Conservation (phyloP, 371 early-diverging fungal species). For the Mortierella sp. region DNA sequence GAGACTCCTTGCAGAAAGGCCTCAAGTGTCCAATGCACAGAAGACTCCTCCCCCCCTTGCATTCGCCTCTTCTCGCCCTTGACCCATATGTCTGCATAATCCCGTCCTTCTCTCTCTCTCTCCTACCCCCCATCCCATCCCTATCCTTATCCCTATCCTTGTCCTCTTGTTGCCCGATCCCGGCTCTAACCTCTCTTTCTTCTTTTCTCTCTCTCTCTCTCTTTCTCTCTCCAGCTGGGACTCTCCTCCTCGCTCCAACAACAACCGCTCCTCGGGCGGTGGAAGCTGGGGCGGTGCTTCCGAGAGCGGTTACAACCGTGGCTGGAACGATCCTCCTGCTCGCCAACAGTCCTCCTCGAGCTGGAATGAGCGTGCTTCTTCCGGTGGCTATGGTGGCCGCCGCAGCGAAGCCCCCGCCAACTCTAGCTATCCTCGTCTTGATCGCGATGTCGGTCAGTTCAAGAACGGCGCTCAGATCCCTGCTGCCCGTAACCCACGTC, state of each 20-base stretch:
- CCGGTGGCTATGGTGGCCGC: conserved; percentile 58
- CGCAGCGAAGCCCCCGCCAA: conserved; percentile 59
- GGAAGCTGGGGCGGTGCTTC: conserved; percentile 50
- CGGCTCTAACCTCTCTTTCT: too few relatives aligned
- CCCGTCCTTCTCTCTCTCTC: neutral
- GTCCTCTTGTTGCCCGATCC: too few relatives aligned
- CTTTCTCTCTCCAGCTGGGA: conserved; percentile 29
- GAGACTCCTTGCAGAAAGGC: neutral
- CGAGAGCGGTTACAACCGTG: conserved; percentile 52
- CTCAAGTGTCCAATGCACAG: neutral
- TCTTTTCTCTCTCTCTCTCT: neutral
- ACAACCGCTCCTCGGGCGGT: conserved; percentile 12
- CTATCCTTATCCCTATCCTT: too few relatives aligned
- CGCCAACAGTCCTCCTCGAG: conserved; percentile 19
- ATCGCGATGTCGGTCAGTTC: conserved; percentile 66
- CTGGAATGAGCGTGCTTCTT: conserved; percentile 56
- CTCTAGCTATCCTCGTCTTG: conserved; percentile 29
- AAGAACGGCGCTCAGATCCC: conserved; percentile 75
- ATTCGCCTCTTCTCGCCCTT: neutral
- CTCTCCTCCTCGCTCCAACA: conserved; percentile 27
- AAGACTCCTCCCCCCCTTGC: too few relatives aligned
- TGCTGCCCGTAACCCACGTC: conserved; percentile 71
- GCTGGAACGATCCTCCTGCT: conserved; percentile 41
- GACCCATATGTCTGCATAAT: neutral
- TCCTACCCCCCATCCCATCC: too few relatives aligned